Conservation (phyloP, 192 early-diverging fungal species). For the Spizellomyces punctatus region DNA sequence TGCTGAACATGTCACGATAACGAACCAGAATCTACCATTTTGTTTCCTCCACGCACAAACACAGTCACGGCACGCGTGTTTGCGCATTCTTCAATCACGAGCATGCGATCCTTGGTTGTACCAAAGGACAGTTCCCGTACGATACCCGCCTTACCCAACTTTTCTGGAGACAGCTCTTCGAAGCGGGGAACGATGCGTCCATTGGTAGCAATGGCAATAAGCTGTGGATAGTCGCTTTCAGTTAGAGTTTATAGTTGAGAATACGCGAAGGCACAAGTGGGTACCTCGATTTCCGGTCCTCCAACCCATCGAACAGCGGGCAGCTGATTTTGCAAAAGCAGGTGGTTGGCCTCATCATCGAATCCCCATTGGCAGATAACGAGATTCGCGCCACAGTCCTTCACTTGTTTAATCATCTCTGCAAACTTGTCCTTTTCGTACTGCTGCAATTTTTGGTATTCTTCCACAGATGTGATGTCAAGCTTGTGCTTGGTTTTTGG, state of each 20-base stretch:
- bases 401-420: conserved; percentile 95
- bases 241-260: conserved; percentile 6
- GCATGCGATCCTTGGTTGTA: conserved; percentile 98
- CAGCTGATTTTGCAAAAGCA: conserved; percentile 95
- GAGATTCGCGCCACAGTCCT: conserved; percentile 96
- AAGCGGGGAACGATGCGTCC: conserved; percentile 99
- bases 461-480: conserved; percentile 97
- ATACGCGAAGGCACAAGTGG: background rate
- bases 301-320: conserved; percentile 99
- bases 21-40: conserved; percentile 65
- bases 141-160: conserved; percentile 91
- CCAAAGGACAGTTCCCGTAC: conserved; percentile 96
- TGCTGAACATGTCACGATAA: conserved; percentile 6
- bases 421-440: conserved; percentile 98
- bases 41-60: conserved; percentile 97
- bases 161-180: conserved; percentile 84
- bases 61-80: conserved; percentile 97
- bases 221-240: conserved; percentile 36
- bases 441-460: conserved; percentile 94
- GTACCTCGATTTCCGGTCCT: conserved; percentile 96
- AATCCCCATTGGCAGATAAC: conserved; percentile 99
- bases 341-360: conserved; percentile 99
- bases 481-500: conserved; percentile 99
- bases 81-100: conserved; percentile 99
- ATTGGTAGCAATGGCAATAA: conserved; percentile 99